Evolutionary conservation across 495 filamentous ascomycete species (phyloP).

Genomic region (Penicillium arizonense): DNA sequence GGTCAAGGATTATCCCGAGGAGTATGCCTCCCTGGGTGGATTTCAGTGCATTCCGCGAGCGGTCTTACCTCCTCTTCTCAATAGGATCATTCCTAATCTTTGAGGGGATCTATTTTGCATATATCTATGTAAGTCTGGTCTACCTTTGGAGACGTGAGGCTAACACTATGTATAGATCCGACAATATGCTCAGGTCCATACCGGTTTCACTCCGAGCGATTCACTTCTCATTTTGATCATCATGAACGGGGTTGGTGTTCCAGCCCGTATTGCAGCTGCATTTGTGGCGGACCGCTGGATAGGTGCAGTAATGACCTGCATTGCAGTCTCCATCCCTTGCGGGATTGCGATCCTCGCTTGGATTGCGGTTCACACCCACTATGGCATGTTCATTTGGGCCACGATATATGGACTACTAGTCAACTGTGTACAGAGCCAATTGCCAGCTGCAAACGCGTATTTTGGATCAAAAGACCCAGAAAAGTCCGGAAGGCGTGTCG

Average conservation of each 20-base stretch:
- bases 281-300: slow-evolving; percentile 56
- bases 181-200: slow-evolving; percentile 4
- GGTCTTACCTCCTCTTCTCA: slow-evolving; percentile 58
- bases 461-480: slow-evolving; percentile 9
- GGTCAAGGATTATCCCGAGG: slow-evolving; percentile 55
- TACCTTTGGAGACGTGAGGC: slow-evolving; percentile 41
- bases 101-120: slow-evolving; percentile 62
- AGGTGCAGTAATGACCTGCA: slow-evolving; percentile 43
- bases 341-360: slow-evolving; percentile 7
- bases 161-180: neutral
- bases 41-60: slow-evolving; percentile 56
- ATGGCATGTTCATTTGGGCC: slow-evolving; percentile 7
- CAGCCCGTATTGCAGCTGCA: slow-evolving; percentile 59
- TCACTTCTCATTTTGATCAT: slow-evolving; percentile 63
- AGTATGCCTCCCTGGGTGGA: slow-evolving; percentile 58
- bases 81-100: slow-evolving; percentile 55
- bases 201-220: slow-evolving; percentile 25
- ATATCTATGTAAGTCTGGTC: slow-evolving; percentile 51
- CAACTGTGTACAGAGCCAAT: slow-evolving; percentile 3
- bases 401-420: slow-evolving; percentile 2
- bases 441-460: slow-evolving; percentile 6
- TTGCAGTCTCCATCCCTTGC: slow-evolving; percentile 9
- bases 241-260: slow-evolving; percentile 61
- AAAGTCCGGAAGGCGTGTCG: slow-evolving; percentile 4
- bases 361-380: slow-evolving; percentile 5